A percentile compares a stretch with the other conserved stretches of the same genome.
Evolutionary conservation across 2,329 filamentous ascomycete species (phyloP).

Genomic region (Fusarium sp.): DNA sequence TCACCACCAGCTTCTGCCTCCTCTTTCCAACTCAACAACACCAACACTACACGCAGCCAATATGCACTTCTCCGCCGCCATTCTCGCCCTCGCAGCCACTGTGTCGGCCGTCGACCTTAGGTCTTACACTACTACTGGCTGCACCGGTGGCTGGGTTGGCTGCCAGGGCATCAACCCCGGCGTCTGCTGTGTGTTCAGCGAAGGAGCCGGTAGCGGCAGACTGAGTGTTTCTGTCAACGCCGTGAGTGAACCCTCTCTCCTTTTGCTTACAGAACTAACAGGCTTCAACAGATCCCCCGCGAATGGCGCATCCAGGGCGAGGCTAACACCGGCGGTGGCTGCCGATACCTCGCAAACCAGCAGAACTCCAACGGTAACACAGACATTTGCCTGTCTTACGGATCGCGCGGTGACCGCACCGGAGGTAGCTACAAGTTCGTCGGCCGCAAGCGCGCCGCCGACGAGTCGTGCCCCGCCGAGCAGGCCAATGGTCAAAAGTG

Average conservation of each 20-base stretch:
- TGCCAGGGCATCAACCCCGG: background rate
- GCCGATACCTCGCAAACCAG: background rate
- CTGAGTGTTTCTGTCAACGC: background rate
- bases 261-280: background rate
- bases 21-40: background rate
- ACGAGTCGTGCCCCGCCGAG: background rate
- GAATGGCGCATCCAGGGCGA: background rate
- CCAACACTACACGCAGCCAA: background rate
- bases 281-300: background rate
- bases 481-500: background rate
- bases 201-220: background rate
- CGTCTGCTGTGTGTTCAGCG: background rate
- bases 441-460: background rate
- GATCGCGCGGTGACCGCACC: background rate
- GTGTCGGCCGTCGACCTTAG: background rate
- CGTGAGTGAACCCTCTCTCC: background rate
- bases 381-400: background rate
- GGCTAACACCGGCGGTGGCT: background rate
- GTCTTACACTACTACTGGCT: background rate
- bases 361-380: background rate
- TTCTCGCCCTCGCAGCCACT: background rate
- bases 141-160: background rate
- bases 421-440: background rate
- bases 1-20: background rate
- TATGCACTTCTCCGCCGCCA: background rate